These are phyloP conservation scores for Aegilops speltoides DNA, from an alignment of 176 grass and related monocot genomes.

Conservation along the genomic window DNA sequence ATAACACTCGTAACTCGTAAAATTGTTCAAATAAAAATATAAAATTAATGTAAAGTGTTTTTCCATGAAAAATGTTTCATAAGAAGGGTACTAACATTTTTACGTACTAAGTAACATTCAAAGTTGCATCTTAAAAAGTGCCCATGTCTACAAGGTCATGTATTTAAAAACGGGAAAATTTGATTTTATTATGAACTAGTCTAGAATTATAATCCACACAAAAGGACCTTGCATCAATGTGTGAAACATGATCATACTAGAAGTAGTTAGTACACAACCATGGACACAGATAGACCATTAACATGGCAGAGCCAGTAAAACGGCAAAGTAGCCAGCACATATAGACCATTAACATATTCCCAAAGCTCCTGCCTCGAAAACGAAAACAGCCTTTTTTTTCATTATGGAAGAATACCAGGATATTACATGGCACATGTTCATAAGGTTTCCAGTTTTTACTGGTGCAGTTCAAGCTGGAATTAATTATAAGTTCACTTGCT, in stretches of 20 bases:
- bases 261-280: neutral
- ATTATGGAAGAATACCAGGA: neutral
- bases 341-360: neutral
- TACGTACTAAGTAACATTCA: neutral
- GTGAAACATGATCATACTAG: neutral
- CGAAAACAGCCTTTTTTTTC: neutral
- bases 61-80: too few species aligned
- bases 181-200: neutral
- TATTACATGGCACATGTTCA: neutral
- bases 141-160: neutral
- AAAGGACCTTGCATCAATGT: neutral
- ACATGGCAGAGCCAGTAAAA: neutral
- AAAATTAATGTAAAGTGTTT: too few species aligned
- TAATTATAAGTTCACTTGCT: neutral
- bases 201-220: neutral
- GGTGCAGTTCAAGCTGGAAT: slow-evolving; percentile 2
- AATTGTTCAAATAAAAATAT: too few species aligned
- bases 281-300: neutral
- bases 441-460: neutral
- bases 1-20: too few species aligned
- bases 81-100: too few species aligned
- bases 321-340: neutral
- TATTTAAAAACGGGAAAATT: neutral
- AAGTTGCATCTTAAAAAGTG: neutral
- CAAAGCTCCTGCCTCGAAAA: neutral